Evolutionary conservation across 2,329 filamentous ascomycete species (phyloP).

Genomic region (Monilinia laxa): DNA sequence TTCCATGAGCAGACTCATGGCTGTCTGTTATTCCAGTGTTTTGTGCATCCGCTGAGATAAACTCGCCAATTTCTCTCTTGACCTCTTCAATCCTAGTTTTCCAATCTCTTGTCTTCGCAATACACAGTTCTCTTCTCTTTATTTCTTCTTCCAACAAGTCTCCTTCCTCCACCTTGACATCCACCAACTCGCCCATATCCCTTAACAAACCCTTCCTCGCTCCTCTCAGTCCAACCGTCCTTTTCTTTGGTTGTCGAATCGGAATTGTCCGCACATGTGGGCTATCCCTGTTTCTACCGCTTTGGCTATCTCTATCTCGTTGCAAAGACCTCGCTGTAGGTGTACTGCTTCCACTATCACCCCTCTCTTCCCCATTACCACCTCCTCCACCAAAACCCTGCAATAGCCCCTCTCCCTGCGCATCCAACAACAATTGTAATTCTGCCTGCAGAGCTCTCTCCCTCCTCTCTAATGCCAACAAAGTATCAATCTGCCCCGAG

Average conservation of each 20-base stretch:
- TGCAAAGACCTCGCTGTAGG: slow-evolving; percentile 29
- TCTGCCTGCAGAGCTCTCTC: slow-evolving; percentile 56
- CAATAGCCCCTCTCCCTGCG: slow-evolving; percentile 52
- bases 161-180: slow-evolving; percentile 68
- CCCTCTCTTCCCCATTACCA: slow-evolving; percentile 38
- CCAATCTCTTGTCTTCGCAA: slow-evolving; percentile 58
- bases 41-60: slow-evolving; percentile 1
- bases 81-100: slow-evolving; percentile 43
- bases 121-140: slow-evolving; percentile 54
- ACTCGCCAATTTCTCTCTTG: slow-evolving; percentile 17
- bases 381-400: slow-evolving; percentile 35
- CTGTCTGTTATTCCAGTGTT: slow-evolving; percentile 44
- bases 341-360: slow-evolving; percentile 40
- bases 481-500: slow-evolving; percentile 31
- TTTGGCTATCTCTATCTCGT: slow-evolving; percentile 27
- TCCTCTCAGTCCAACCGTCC: slow-evolving; percentile 55
- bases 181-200: slow-evolving; percentile 62
- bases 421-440: slow-evolving; percentile 58
- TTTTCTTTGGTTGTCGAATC: slow-evolving; percentile 56
- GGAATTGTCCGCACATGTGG: slow-evolving; percentile 49
- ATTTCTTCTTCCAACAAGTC: slow-evolving; percentile 58
- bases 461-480: slow-evolving; percentile 47
- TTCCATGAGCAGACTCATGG: slow-evolving; percentile 49
- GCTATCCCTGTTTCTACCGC: slow-evolving; percentile 30
- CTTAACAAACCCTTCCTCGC: slow-evolving; percentile 65